Conservation (phyloP, 2,329 filamentous ascomycete genomes). For the Alternaria brassicicola region DNA sequence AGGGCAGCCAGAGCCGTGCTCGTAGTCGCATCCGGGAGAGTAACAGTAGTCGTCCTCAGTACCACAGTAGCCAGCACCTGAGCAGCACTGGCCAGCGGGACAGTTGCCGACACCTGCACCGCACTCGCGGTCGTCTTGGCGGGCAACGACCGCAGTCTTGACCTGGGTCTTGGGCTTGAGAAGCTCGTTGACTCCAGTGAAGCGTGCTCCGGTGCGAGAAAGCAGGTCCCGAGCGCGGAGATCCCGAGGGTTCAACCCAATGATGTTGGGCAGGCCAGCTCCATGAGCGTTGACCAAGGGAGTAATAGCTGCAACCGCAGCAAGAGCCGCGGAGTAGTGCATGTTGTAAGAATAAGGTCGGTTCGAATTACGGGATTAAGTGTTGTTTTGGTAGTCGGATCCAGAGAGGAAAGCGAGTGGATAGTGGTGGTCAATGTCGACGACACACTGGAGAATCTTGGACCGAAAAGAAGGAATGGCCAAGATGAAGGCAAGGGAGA, state of each 20-base stretch:
- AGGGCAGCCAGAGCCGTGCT: conserved; percentile 66
- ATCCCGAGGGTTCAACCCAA: conserved; percentile 44
- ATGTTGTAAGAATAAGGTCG: conserved; percentile 26
- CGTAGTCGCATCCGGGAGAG: conserved; percentile 66
- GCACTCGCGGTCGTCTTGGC: conserved; percentile 45
- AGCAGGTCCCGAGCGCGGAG: conserved; percentile 44
- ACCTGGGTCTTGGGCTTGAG: conserved; percentile 9
- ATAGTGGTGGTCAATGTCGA: conserved; percentile 34
- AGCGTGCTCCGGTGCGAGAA: conserved; percentile 34
- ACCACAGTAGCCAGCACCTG: conserved; percentile 56
- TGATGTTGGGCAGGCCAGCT: conserved; percentile 39
- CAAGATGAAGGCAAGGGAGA: conserved; percentile 19
- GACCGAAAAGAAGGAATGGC: conserved; percentile 23
- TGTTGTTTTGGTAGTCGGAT: conserved; percentile 8
- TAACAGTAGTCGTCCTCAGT: conserved; percentile 62
- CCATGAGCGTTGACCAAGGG: conserved; percentile 43
- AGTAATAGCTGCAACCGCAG: conserved; percentile 36
- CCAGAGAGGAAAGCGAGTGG: conserved; percentile 38
- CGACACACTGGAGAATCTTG: conserved; percentile 37
- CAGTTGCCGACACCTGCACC: conserved; percentile 40
- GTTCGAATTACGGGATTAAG: conserved; percentile 36
- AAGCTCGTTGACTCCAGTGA: conserved; percentile 29
- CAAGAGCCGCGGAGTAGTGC: conserved; percentile 43
- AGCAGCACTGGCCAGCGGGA: conserved; percentile 46
- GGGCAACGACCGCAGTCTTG: conserved; percentile 28